phyloP scores from a whole-genome alignment of 495 filamentous ascomycete species.

The Xylaria venustula region DNA sequence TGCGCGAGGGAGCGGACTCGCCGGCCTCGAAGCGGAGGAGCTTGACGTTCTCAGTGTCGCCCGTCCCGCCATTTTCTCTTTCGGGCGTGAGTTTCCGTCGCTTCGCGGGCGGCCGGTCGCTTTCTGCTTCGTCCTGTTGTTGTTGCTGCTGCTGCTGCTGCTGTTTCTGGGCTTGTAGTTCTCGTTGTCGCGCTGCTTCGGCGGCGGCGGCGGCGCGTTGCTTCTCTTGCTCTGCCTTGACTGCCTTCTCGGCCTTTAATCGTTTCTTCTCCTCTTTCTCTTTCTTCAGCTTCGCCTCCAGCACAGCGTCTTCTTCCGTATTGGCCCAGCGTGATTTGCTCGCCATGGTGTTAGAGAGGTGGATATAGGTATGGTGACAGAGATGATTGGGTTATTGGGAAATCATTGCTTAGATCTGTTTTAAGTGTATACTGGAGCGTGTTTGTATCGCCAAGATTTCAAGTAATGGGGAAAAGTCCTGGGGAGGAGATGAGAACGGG shows the following conservation, averaged over 20 bases:
- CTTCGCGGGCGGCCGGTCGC: conserved; percentile 51
- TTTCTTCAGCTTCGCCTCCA: conserved; percentile 69
- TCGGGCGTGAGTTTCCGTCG: conserved; percentile 50
- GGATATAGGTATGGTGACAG: not conserved
- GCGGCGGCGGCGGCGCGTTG: conserved; percentile 22
- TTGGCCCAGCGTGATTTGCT: conserved; percentile 84
- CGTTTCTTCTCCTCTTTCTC: conserved; percentile 91
- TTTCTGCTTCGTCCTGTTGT: conserved; percentile 29
- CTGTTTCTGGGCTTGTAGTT: conserved; percentile 42
- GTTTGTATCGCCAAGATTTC: not conserved
- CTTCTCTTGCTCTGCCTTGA: conserved; percentile 61
- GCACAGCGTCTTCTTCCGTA: conserved; percentile 70
- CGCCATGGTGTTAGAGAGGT: conserved; percentile 52
- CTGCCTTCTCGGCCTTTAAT: conserved; percentile 80
- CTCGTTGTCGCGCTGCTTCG: conserved; percentile 42
- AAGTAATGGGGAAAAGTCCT: too few species aligned
- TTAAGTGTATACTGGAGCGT: too few species aligned
- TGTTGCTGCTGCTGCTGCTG: conserved; percentile 25
- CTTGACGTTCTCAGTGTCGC: conserved; percentile 27
- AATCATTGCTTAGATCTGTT: not conserved
- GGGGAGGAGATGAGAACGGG: too few species aligned
- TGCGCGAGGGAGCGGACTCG: conserved; percentile 71
- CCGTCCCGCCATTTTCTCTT: conserved; percentile 31
- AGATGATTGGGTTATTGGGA: not conserved
- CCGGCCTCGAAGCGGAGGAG: conserved; percentile 70